phyloP scores from a whole-genome alignment of 2,329 filamentous ascomycete genomes.

The Trichoderma sp. region DNA sequence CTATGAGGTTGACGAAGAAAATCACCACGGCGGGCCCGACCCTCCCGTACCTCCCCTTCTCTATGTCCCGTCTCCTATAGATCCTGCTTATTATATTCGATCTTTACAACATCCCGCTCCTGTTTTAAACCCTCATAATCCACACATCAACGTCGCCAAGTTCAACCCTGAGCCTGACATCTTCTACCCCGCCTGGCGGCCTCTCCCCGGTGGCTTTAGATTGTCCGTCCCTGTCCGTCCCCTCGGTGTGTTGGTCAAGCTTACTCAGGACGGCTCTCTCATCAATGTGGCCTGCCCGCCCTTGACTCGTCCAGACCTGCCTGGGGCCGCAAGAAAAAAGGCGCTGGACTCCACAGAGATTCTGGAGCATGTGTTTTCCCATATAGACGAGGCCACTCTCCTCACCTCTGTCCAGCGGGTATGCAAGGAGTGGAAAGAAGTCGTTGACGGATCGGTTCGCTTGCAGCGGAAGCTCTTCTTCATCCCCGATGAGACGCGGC shows the following conservation, averaged over 20 bases:
- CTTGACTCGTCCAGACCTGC: not conserved
- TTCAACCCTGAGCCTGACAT: not conserved
- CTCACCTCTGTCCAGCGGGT: not conserved
- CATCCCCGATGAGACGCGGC: not conserved
- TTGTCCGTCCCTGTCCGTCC: not conserved
- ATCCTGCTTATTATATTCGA: not conserved
- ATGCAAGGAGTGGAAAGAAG: not conserved
- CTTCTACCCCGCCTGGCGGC: not conserved
- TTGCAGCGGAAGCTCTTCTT: constrained; percentile 17
- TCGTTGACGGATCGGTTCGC: not conserved
- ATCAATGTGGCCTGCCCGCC: not conserved
- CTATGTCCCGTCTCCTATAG: not conserved
- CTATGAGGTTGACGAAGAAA: not conserved
- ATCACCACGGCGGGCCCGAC: not conserved
- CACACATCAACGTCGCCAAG: not conserved
- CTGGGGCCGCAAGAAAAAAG: not conserved
- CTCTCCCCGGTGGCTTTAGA: not conserved
- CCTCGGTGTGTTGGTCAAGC: not conserved
- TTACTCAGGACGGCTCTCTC: not conserved
- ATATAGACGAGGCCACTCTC: not conserved
- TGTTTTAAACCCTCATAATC: not conserved
- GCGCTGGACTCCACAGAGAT: not conserved
- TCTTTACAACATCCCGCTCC: not conserved
- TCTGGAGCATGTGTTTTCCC: not conserved
- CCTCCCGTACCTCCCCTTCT: not conserved